phyloP scores from a whole-genome alignment of 2,329 filamentous ascomycete genomes.

The Metarhizium album region DNA sequence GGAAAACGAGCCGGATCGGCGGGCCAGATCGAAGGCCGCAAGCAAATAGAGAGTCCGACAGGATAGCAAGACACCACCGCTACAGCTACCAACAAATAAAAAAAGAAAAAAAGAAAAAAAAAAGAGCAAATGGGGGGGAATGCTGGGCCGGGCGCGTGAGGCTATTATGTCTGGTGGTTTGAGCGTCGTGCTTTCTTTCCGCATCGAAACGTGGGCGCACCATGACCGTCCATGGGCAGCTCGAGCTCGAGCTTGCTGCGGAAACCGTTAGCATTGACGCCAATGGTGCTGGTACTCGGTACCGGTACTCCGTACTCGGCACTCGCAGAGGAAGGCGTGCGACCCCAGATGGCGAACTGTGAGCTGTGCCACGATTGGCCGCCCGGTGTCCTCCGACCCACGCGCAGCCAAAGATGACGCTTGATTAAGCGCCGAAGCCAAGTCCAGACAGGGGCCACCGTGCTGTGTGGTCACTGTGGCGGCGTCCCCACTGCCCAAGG shows the following conservation, averaged over 20 bases:
- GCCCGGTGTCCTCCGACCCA: neutral
- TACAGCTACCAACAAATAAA: too few species aligned
- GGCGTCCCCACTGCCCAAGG: too few species aligned
- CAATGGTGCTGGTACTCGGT: too few species aligned
- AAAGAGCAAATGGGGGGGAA: neutral
- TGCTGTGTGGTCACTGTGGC: too few species aligned
- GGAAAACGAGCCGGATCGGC: too few species aligned
- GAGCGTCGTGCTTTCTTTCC: neutral
- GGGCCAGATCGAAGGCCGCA: neutral
- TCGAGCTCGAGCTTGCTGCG: too few species aligned
- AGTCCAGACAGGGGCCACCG: neutral
- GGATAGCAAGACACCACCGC: neutral
- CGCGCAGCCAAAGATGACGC: neutral
- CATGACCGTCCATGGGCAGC: too few species aligned
- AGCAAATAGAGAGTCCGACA: neutral
- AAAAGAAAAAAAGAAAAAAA: neutral
- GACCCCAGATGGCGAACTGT: neutral
- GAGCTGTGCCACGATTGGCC: neutral
- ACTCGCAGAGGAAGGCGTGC: too few species aligned
- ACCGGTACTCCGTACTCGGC: too few species aligned
- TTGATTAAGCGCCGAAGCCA: neutral
- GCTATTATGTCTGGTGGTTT: neutral
- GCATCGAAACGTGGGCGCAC: too few species aligned
- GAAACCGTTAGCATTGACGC: too few species aligned
- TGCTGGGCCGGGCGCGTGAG: neutral